Evolutionary conservation across 225 moss, liverwort and hornwort genomes (phyloP).

Genomic region (Climacium dendroides): DNA sequence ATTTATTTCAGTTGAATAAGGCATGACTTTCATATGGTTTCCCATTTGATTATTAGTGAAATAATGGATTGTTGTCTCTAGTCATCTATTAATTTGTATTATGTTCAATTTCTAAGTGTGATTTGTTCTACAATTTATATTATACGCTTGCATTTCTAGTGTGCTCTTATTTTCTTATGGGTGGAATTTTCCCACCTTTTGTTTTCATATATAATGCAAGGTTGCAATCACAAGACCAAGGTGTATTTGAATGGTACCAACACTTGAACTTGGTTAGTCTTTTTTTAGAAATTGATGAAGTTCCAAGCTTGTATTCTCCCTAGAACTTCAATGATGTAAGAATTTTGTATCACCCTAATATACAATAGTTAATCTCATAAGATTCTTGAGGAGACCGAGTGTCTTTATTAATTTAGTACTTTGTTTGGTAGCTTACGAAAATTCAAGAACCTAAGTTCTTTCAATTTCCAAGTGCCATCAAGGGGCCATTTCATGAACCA

Average conservation of each 20-base stretch:
- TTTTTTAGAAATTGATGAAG: rapidly evolving
- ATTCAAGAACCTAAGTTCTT: too few species aligned
- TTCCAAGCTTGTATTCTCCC: rapidly evolving
- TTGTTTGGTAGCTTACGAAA: neutral
- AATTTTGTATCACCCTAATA: neutral
- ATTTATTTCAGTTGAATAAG: neutral
- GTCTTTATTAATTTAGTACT: neutral
- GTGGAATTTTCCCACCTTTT: neutral
- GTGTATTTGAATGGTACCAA: neutral
- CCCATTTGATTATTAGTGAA: neutral
- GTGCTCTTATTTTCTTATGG: rapidly evolving
- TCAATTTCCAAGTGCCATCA: too few species aligned
- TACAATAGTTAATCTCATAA: too few species aligned
- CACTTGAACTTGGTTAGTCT: rapidly evolving
- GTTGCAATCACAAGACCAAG: neutral
- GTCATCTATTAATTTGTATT: neutral
- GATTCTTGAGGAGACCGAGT: neutral
- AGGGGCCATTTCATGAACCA: too few species aligned
- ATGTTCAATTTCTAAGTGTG: neutral
- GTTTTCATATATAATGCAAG: neutral
- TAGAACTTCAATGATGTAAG: neutral
- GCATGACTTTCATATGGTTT: neutral
- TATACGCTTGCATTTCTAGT: rapidly evolving
- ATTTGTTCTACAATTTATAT: neutral
- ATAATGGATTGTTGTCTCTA: neutral